Conservation (phyloP, 2,329 filamentous ascomycete genomes). For the Colletotrichum tamarilloi region DNA sequence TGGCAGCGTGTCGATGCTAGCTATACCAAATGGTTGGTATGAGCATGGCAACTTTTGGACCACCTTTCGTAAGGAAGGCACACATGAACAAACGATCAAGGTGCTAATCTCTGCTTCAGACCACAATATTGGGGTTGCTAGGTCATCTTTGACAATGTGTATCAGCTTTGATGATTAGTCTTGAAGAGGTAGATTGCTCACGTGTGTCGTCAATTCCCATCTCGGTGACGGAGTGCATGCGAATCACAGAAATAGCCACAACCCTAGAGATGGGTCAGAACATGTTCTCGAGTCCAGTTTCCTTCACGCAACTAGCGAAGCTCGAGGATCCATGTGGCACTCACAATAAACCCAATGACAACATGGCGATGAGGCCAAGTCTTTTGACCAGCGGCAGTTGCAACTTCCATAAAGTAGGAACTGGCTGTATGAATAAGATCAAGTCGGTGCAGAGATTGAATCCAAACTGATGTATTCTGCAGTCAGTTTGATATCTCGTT, state of each 20-base stretch:
- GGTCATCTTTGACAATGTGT: conserved; percentile 36
- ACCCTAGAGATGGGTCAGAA: conserved; percentile 27
- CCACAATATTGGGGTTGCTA: conserved; percentile 43
- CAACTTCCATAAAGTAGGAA: conserved; percentile 49
- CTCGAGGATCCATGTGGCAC: neutral
- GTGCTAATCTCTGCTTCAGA: conserved; percentile 43
- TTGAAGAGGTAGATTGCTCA: conserved; percentile 20
- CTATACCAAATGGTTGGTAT: conserved; percentile 41
- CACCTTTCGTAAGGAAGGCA: conserved; percentile 44
- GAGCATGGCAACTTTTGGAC: conserved; percentile 41
- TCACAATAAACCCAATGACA: conserved; percentile 43
- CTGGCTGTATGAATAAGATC: conserved; percentile 49
- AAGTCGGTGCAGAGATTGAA: conserved; percentile 51
- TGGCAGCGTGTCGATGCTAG: conserved; percentile 3
- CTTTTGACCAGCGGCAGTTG: conserved; percentile 45
- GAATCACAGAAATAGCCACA: conserved; percentile 40
- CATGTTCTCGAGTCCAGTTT: too few relatives aligned
- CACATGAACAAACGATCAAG: conserved; percentile 45
- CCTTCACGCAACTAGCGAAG: neutral
- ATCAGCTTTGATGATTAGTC: neutral
- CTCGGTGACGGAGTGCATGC: conserved; percentile 38
- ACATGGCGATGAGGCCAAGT: conserved; percentile 42
- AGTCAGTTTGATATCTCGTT: too few relatives aligned
- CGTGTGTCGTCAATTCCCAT: conserved; percentile 40
- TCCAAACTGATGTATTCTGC: conserved; percentile 37